phyloP scores from a whole-genome alignment of 2,329 filamentous ascomycete species.

The Talaromyces sp. region DNA sequence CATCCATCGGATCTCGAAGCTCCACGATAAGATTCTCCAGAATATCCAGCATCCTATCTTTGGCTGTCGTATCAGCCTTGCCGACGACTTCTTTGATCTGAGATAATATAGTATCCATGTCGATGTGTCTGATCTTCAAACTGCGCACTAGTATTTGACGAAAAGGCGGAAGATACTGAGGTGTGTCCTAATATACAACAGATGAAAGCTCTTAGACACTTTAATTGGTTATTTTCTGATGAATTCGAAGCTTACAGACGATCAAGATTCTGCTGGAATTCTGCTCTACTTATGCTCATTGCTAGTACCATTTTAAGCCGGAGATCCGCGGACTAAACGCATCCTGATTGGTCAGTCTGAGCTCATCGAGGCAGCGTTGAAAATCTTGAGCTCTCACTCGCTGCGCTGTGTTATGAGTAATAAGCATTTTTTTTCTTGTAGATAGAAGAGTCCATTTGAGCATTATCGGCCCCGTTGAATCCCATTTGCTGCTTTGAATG shows the following conservation, averaged over 20 bases:
- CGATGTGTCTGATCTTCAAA: background rate
- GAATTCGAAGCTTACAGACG: background rate
- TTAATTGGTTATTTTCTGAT: background rate
- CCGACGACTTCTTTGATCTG: slow-evolving; percentile 7
- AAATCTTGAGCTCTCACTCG: background rate
- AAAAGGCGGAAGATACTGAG: background rate
- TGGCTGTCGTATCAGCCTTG: background rate
- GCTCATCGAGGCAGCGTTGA: background rate
- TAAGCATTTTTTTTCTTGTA: background rate
- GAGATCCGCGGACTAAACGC: slow-evolving; percentile 2
- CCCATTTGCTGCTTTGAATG: too few species aligned
- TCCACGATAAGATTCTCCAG: slow-evolving; percentile 2
- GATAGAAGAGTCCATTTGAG: too few species aligned
- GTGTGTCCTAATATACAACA: background rate
- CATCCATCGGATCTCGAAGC: slow-evolving; percentile 9
- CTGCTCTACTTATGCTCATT: background rate
- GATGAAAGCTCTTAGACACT: background rate
- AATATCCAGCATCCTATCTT: background rate
- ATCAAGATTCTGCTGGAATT: background rate
- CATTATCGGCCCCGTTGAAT: too few species aligned
- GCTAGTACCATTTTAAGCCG: background rate
- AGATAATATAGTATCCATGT: slow-evolving; percentile 4
- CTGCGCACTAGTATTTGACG: background rate
- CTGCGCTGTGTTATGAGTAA: too few species aligned
- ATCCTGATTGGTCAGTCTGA: slow-evolving; percentile 1